Evolutionary conservation across 73 alveolate genomes (phyloP).

Genomic region (Paramecium primaurelia): DNA sequence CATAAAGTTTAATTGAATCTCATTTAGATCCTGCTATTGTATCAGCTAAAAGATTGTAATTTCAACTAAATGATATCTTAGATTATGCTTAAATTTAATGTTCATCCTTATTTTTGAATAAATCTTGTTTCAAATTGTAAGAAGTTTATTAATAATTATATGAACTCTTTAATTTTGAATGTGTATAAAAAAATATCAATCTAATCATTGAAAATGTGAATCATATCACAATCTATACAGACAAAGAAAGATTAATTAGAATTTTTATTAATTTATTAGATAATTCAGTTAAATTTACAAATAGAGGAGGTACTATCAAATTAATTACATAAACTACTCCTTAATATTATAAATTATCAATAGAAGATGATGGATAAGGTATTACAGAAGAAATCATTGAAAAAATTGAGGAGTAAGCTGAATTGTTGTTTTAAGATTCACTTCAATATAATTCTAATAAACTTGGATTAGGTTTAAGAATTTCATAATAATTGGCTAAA

Average conservation of each 20-base stretch:
- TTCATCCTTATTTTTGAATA: neutral
- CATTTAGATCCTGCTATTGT: slow-evolving; percentile 9
- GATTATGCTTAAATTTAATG: slow-evolving; percentile 36
- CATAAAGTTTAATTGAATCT: neutral
- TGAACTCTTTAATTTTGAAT: neutral
- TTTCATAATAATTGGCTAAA: slow-evolving; percentile 4
- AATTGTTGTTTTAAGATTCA: neutral
- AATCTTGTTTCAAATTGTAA: neutral
- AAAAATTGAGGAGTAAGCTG: neutral
- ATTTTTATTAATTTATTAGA: neutral
- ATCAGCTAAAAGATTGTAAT: neutral
- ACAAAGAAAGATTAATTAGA: neutral
- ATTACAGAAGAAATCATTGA: neutral
- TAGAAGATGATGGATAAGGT: slow-evolving; percentile 21
- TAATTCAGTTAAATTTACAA: slow-evolving; percentile 4
- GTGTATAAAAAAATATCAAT: neutral
- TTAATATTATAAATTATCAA: neutral
- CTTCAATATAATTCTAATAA: neutral
- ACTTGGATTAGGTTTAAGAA: slow-evolving; percentile 7
- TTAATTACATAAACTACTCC: neutral
- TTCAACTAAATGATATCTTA: neutral
- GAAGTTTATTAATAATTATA: neutral
- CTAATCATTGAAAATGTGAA: neutral
- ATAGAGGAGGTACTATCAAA: neutral
- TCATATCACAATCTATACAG: neutral